Base-by-base conservation (phyloP, 768 basidiomycete species). In the Lentinula guzmanii region DNA sequence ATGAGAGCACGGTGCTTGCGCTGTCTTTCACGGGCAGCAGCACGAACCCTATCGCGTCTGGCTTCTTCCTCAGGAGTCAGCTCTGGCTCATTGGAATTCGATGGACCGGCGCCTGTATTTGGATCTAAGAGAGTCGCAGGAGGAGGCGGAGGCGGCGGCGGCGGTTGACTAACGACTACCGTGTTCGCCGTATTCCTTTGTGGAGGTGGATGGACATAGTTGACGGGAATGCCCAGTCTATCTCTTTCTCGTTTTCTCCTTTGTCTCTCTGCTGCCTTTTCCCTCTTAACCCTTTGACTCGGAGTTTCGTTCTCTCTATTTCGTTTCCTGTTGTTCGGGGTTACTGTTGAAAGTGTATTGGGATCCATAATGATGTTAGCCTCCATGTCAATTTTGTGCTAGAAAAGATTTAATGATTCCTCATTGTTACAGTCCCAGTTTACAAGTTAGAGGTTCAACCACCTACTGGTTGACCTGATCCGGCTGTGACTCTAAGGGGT, bases 201-300 rank as follows among this genome's bases (percentile, higher is more conserved):
- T 60, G 69, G 74, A 28, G 70, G 71, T 45, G 76, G 68, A 68
- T 51, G 71, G 68, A 52, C 70, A 69, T 59, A 75, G 66, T 78
- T 79, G 5, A 62, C 65, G 52, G 74, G 71, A 62, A 70, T 56
- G 11, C 55, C 55, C 18, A 56, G 74, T 48, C 80, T 74, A 69
- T 84, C 82, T 60, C 89, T 82, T 75, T 91, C 91, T 54, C 91
- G 86, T 71, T 93, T 93, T 64, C 90, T 72, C 52, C 91, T 83
- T 71, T 93, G 91, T 63, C 91, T 79, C 71, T 93, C 91, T 45
- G 92, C 89, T 1, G 91, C 91, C 72, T 93, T 92, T 79, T 91
- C 89, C 66, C 91, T 83, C 71, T 93, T 93, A 67, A 83, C 78
- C 65, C 84, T 79, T 74, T 90, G 88, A 61, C 81, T 81, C 33